Conservation (phyloP, 305 asterid genomes). For the Nicotiana rustica region DNA sequence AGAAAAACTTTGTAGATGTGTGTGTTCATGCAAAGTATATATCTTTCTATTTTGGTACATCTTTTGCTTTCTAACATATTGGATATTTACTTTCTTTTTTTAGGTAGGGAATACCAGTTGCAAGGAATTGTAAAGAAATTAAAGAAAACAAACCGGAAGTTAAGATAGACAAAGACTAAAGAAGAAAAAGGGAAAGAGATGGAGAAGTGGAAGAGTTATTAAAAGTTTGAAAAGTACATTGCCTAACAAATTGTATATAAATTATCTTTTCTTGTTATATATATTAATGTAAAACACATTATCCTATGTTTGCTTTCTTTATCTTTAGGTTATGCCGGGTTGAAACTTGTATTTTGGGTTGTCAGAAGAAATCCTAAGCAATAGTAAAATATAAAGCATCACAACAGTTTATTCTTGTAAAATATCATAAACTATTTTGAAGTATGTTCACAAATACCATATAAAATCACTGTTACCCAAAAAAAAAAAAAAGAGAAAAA, state of each 20-base stretch:
- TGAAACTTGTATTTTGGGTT: neutral
- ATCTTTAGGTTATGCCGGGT: neutral
- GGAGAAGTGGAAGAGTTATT: neutral
- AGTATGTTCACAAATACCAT: too few relatives aligned
- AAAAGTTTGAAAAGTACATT: conserved; percentile 6
- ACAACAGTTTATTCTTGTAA: too few relatives aligned
- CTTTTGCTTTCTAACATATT: neutral
- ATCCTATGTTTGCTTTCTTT: neutral
- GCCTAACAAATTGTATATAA: neutral
- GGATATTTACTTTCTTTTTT: neutral
- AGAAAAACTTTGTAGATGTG: conserved; percentile 1
- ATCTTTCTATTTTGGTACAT: conserved; percentile 23
- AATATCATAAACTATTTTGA: too few relatives aligned
- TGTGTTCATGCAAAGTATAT: neutral
- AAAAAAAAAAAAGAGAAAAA: too few relatives aligned
- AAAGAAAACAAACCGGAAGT: conserved; percentile 15
- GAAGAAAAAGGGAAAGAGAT: conserved; percentile 14
- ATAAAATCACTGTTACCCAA: too few relatives aligned
- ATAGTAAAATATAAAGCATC: too few relatives aligned
- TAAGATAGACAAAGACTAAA: conserved; percentile 29
- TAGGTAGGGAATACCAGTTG: conserved; percentile 11
- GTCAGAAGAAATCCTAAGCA: too few relatives aligned
- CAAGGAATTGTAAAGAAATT: conserved; percentile 6
- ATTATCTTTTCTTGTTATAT: too few relatives aligned
- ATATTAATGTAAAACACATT: too few relatives aligned